A percentile compares a stretch with the other conserved stretches of the same genome.
Evolutionary conservation across 2,329 filamentous ascomycete species (phyloP).

Genomic region (Akanthomyces dipterigenus): DNA sequence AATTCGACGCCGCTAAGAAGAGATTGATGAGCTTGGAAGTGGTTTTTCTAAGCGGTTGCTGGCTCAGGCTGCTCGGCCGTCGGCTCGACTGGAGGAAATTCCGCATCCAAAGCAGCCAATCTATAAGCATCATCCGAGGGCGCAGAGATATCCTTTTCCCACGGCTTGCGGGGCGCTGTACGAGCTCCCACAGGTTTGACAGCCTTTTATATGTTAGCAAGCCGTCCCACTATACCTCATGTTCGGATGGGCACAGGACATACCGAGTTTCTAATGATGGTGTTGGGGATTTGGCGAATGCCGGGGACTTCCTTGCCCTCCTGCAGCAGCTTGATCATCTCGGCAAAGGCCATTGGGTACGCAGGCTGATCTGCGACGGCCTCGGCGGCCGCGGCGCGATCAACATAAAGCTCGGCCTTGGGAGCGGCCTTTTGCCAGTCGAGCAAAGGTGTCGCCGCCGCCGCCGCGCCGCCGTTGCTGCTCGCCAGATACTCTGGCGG

Average conservation of each 20-base stretch:
- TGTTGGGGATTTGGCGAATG: constrained; percentile 80
- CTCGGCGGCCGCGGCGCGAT: constrained; percentile 25
- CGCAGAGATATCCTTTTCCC: constrained; percentile 56
- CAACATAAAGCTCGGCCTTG: constrained; percentile 39
- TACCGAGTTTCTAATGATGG: constrained; percentile 64
- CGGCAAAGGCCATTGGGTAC: constrained; percentile 77
- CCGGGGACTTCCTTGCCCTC: constrained; percentile 78
- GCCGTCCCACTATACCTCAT: neutral
- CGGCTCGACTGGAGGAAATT: constrained; percentile 31
- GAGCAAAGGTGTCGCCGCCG: constrained; percentile 17
- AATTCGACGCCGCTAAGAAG: neutral
- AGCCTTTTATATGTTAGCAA: constrained; percentile 24
- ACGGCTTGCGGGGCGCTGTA: constrained; percentile 56
- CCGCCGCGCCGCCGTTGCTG: constrained; percentile 4
- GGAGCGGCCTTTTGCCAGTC: constrained; percentile 46
- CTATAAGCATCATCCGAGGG: constrained; percentile 15
- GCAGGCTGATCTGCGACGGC: constrained; percentile 47
- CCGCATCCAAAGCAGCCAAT: constrained; percentile 24
- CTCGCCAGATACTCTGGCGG: constrained; percentile 25
- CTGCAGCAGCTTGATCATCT: constrained; percentile 80
- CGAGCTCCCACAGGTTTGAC: constrained; percentile 43
- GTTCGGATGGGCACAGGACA: constrained; percentile 21
- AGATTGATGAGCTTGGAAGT: neutral
- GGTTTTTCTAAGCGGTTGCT: constrained; percentile 13
- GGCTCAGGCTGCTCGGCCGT: constrained; percentile 27